Evolutionary conservation across 2,329 filamentous ascomycete genomes (phyloP), one percentile per base, ranked within the genome.

Genomic region (Fusarium zealandicum): DNA sequence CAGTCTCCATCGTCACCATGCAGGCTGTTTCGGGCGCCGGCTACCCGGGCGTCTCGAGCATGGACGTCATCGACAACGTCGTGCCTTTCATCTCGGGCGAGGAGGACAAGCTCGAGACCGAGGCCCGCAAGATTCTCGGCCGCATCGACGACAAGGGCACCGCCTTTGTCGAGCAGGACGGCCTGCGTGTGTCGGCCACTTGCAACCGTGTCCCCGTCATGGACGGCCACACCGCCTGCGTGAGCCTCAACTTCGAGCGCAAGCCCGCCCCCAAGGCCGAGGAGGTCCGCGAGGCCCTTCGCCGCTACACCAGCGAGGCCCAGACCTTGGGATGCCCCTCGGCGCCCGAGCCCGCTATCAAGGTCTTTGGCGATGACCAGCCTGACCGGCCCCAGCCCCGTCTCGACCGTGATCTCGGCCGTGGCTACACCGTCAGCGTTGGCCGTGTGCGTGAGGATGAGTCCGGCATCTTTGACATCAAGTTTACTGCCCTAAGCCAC

Each of bases 41-140:
- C 25, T 96, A 95, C 77, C 90, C 91, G 4, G 91, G 91, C 61
- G 90, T 98, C 32, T 89, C 89, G 72, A 90, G 85, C 75, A 96
- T 98, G 92, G 95, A 98, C 75, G 89, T 98, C 57, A 79, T 98
- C 58, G 95, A 98, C 78, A 98, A 98, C 71, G 89, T 98, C 2
- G 91, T 99, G 37, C 95, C 95, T 8, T 97, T 86, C 76, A 99
- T 98, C 72, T 82, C 84, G 1, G 93, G 93, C 53, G 95, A 98
- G 77, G 95, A 98, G 75, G 93, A 96, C 75, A 98, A 98, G 80
- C 85, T 98, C 25, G 91, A 96, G 80, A 90, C 89, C 3, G 95
- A 98, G 76, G 93, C 95, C 2, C 89, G 90, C 68, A 98, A 98
- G 84, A 98, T 98, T 67, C 82, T 98, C 3, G 93, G 95, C 45